phyloP scores from a whole-genome alignment of 2,329 filamentous ascomycete species.

The Lachnellula suecica region DNA sequence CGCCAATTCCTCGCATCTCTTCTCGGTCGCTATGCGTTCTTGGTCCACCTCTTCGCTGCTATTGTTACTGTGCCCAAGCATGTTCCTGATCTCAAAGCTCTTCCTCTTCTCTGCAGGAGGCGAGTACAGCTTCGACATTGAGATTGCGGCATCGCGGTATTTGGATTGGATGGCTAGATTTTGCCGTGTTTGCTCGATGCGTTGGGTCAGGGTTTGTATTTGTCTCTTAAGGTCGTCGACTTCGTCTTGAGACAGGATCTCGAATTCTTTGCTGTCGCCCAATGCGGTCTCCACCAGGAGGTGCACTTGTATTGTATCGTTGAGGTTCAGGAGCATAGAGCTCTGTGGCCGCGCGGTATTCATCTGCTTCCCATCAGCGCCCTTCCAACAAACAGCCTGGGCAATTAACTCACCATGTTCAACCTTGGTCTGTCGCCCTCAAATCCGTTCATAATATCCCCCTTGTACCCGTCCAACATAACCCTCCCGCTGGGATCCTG shows the following conservation, averaged over 20 bases:
- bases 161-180: constrained; percentile 90
- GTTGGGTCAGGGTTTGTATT: constrained; percentile 66
- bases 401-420: constrained; percentile 49
- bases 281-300: constrained; percentile 92
- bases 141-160: constrained; percentile 88
- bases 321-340: constrained; percentile 58
- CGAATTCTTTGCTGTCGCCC: constrained; percentile 80
- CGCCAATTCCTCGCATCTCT: constrained; percentile 82
- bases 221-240: constrained; percentile 91
- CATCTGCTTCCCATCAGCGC: constrained; percentile 39
- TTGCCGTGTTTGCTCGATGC: constrained; percentile 78
- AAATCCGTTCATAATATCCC: constrained; percentile 53
- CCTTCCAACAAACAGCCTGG: background rate
- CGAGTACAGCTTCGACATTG: constrained; percentile 78
- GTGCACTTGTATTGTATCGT: constrained; percentile 81
- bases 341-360: constrained; percentile 53
- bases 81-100: constrained; percentile 46
- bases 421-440: constrained; percentile 53
- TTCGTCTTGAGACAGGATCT: constrained; percentile 87
- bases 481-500: constrained; percentile 44
- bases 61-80: constrained; percentile 44
- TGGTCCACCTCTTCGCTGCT: constrained; percentile 60
- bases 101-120: constrained; percentile 55
- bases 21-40: constrained; percentile 72
- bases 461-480: constrained; percentile 59